Conservation (phyloP, 2,329 filamentous ascomycete genomes). For the Aspergillus aculeatus region DNA sequence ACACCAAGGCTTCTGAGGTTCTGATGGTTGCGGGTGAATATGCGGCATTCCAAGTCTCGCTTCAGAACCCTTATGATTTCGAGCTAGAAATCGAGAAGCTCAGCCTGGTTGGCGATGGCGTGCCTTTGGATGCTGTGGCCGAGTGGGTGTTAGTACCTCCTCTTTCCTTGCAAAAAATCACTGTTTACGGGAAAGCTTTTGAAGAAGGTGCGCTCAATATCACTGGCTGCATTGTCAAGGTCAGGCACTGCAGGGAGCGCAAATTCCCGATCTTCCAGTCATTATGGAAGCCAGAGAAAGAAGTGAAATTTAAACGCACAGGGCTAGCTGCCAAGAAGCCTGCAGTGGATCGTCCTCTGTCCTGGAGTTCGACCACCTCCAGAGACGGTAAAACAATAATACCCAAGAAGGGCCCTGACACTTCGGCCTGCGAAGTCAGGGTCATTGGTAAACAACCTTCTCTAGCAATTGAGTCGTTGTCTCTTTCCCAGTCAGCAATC, state of each 20-base stretch:
- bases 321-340: constrained; percentile 62
- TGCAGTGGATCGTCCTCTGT: constrained; percentile 45
- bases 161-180: constrained; percentile 76
- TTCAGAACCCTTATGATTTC: constrained; percentile 94
- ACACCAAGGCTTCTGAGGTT: constrained; percentile 57
- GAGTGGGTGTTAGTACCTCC: constrained; percentile 72
- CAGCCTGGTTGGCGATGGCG: constrained; percentile 69
- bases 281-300: constrained; percentile 69
- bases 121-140: constrained; percentile 65
- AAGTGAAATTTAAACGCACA: constrained; percentile 73
- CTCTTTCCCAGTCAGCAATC: constrained; percentile 76
- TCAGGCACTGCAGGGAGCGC: constrained; percentile 77
- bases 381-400: constrained; percentile 33
- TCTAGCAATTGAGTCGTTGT: constrained; percentile 71
- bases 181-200: constrained; percentile 67
- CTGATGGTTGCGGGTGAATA: constrained; percentile 77
- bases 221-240: constrained; percentile 73
- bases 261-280: constrained; percentile 80
- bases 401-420: constrained; percentile 36
- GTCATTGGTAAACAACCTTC: constrained; percentile 79
- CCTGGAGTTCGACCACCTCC: constrained; percentile 45
- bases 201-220: constrained; percentile 68
- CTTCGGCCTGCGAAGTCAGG: constrained; percentile 55
- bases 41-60: constrained; percentile 73
- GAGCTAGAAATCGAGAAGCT: constrained; percentile 86